These are phyloP conservation scores for Zygosaccharomyces gambellarensis DNA, from an alignment of 805 yeast species.

Conservation along the genomic window DNA sequence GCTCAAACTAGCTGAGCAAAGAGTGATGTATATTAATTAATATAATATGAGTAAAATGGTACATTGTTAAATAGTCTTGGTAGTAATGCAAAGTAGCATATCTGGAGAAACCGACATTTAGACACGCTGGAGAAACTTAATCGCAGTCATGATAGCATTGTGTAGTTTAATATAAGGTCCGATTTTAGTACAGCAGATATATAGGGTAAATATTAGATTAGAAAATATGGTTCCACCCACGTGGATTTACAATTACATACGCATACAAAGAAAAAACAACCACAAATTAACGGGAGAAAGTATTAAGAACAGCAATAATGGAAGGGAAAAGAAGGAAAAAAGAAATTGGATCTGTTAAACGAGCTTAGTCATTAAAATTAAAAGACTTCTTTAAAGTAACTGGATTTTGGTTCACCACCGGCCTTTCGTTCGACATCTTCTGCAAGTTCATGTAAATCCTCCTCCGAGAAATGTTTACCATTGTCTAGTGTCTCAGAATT, in stretches of 20 bases:
- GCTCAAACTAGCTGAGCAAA: neutral
- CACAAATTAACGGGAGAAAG: neutral
- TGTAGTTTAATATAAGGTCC: too few relatives aligned
- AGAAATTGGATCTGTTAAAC: neutral
- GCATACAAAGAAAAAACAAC: neutral
- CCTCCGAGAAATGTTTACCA: constrained; percentile 1
- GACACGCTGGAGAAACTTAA: neutral
- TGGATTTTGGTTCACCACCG: constrained; percentile 10
- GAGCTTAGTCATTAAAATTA: constrained; percentile 1
- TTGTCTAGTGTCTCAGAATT: neutral
- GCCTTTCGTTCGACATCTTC: constrained; percentile 7
- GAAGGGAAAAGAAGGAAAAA: neutral
- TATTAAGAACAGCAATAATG: neutral
- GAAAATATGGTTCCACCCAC: neutral
- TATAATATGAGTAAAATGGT: constrained; percentile 3
- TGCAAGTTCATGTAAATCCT: constrained; percentile 12
- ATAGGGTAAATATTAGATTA: neutral
- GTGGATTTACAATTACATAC: neutral
- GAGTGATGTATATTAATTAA: constrained; percentile 1
- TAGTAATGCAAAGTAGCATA: neutral
- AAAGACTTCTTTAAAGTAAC: constrained; percentile 30
- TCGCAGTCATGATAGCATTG: too few relatives aligned
- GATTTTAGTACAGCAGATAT: too few relatives aligned
- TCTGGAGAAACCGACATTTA: neutral
- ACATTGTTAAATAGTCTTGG: constrained; percentile 2